Evolutionary conservation across 441 rosid genomes (phyloP).

Genomic region (Eutrema salsugineum): DNA sequence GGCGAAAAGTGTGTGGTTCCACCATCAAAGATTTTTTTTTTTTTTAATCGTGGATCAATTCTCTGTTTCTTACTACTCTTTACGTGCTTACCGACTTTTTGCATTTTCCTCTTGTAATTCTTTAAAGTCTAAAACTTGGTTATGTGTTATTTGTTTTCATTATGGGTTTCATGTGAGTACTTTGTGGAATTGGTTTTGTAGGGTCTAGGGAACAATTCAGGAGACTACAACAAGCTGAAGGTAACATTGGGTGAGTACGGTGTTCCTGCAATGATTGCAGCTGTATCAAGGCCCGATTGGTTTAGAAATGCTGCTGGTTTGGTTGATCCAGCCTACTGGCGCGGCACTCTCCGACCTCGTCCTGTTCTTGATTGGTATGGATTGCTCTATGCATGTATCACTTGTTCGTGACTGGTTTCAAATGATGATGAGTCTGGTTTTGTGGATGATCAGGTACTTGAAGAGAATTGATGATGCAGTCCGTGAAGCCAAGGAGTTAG

Average conservation of each 20-base stretch:
- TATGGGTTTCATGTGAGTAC: neutral
- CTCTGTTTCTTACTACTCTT: neutral
- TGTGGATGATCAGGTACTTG: slow-evolving; percentile 58
- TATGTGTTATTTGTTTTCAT: neutral
- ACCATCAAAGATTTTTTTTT: neutral
- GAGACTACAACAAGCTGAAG: slow-evolving; percentile 70
- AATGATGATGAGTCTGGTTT: neutral
- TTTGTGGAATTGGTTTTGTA: slow-evolving; percentile 18
- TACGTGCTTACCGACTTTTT: neutral
- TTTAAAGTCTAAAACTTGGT: neutral
- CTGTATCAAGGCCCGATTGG: slow-evolving; percentile 85
- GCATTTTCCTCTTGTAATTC: neutral
- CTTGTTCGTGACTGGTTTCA: neutral
- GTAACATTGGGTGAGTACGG: slow-evolving; percentile 50
- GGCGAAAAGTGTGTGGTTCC: neutral
- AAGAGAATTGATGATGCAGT: slow-evolving; percentile 76
- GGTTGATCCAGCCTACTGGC: slow-evolving; percentile 85
- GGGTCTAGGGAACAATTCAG: slow-evolving; percentile 91
- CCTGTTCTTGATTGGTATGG: slow-evolving; percentile 93
- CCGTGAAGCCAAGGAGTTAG: slow-evolving; percentile 59
- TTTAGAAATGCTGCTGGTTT: slow-evolving; percentile 93
- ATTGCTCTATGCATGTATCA: neutral
- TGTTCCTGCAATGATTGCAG: slow-evolving; percentile 67
- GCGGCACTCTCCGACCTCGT: slow-evolving; percentile 79
- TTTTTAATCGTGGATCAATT: neutral